phyloP scores from a whole-genome alignment of 2,329 filamentous ascomycete genomes.

The Botryotinia globosa region DNA sequence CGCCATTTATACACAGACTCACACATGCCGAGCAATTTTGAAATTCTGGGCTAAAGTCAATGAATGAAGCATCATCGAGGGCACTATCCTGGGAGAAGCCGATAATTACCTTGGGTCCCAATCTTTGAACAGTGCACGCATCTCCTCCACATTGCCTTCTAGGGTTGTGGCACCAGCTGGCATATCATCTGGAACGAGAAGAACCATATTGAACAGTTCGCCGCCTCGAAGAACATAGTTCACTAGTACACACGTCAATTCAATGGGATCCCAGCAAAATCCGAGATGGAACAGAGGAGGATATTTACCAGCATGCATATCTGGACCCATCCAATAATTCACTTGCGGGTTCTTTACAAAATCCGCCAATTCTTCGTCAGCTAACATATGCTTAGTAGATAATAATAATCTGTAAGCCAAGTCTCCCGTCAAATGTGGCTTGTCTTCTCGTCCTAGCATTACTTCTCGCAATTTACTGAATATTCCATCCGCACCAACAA shows the following conservation, averaged over 20 bases:
- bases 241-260: conserved; percentile 34
- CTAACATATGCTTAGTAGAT: conserved; percentile 43
- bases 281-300: background rate
- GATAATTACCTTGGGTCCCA: conserved; percentile 42
- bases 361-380: conserved; percentile 43
- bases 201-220: conserved; percentile 47
- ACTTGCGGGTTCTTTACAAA: conserved; percentile 44
- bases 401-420: conserved; percentile 48
- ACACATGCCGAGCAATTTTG: conserved; percentile 56
- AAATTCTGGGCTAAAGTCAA: conserved; percentile 37
- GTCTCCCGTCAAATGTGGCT: conserved; percentile 46
- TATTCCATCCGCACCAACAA: conserved; percentile 45
- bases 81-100: background rate
- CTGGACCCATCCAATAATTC: conserved; percentile 49
- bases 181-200: conserved; percentile 42
- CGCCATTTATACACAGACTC: conserved; percentile 60
- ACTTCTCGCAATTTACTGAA: conserved; percentile 41
- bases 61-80: rapidly evolving
- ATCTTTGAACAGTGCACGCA: conserved; percentile 43
- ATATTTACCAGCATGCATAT: conserved; percentile 44
- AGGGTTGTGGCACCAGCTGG: conserved; percentile 41
- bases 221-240: conserved; percentile 47
- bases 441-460: conserved; percentile 45
- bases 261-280: too few species aligned
- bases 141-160: conserved; percentile 43